Evolutionary conservation across 2,329 filamentous ascomycete species (phyloP).

Genomic region (Nemania sp.): DNA sequence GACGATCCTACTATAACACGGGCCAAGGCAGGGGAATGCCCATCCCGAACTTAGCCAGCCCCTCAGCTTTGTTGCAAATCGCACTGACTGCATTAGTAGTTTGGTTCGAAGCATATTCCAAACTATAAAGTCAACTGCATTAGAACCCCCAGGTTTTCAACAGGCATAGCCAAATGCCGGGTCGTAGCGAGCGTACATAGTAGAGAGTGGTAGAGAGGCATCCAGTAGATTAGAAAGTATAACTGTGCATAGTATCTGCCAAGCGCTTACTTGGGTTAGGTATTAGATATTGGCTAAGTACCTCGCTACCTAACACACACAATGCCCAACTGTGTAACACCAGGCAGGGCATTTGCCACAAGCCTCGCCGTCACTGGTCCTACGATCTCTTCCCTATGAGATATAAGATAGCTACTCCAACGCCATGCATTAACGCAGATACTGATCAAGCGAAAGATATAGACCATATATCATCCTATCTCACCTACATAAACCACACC

Average conservation of each 20-base stretch:
- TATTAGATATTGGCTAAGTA: background rate
- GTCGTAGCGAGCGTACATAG: background rate
- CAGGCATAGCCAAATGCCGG: background rate
- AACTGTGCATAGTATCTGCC: background rate
- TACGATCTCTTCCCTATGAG: background rate
- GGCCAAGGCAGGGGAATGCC: conserved; percentile 21
- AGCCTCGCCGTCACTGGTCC: background rate
- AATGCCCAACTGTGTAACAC: conserved; percentile 3
- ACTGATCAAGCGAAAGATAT: too few species aligned
- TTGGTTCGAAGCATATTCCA: conserved; percentile 8
- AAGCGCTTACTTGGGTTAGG: background rate
- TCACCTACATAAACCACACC: background rate
- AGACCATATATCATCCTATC: background rate
- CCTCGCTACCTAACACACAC: too few species aligned
- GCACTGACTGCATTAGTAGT: background rate
- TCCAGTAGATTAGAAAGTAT: background rate
- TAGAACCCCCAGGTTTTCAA: background rate
- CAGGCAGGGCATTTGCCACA: conserved; percentile 1
- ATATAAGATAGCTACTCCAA: too few species aligned
- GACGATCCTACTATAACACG: conserved; percentile 17
- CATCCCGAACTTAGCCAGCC: conserved; percentile 20
- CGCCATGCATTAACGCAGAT: too few species aligned
- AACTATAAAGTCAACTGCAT: background rate
- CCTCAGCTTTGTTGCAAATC: background rate
- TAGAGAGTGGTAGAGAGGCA: too few species aligned